phyloP scores from a whole-genome alignment of 345 rosid species.

The Excoecaria cochinchinensis region DNA sequence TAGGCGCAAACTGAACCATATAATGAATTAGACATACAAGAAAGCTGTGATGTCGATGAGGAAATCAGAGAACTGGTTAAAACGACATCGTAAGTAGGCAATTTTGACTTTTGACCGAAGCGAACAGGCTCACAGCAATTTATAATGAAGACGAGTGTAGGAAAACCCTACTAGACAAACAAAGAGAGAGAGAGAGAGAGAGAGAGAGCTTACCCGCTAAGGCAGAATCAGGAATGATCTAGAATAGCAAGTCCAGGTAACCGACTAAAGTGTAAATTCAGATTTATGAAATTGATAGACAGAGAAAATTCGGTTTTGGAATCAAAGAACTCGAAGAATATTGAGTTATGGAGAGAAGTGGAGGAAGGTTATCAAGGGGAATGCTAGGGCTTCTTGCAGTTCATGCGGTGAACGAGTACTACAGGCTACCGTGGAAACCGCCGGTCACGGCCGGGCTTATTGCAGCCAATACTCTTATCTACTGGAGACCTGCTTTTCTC shows the following conservation, averaged over 20 bases:
- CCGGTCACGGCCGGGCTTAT: slow-evolving; percentile 86
- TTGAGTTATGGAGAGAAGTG: slow-evolving; percentile 25
- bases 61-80: not conserved
- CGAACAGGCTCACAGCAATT: not conserved
- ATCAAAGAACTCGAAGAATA: not conserved
- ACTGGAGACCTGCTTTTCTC: slow-evolving; percentile 68
- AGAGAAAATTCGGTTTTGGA: not conserved
- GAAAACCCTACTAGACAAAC: not conserved
- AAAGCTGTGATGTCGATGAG: not conserved
- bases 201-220: not conserved
- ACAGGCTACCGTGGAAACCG: slow-evolving; percentile 80
- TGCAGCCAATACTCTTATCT: slow-evolving; percentile 70
- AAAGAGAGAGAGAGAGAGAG: not conserved
- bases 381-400: slow-evolving; percentile 75
- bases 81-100: too few species aligned
- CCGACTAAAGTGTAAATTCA: not conserved
- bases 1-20: too few species aligned
- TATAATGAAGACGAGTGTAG: not conserved
- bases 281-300: not conserved
- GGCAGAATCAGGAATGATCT: not conserved
- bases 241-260: slow-evolving; percentile 3
- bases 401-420: slow-evolving; percentile 68
- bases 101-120: too few species aligned
- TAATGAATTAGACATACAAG: not conserved
- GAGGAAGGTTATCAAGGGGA: slow-evolving; percentile 43